Conservation (phyloP, 495 filamentous ascomycete genomes). For the Patellaria atrata region DNA sequence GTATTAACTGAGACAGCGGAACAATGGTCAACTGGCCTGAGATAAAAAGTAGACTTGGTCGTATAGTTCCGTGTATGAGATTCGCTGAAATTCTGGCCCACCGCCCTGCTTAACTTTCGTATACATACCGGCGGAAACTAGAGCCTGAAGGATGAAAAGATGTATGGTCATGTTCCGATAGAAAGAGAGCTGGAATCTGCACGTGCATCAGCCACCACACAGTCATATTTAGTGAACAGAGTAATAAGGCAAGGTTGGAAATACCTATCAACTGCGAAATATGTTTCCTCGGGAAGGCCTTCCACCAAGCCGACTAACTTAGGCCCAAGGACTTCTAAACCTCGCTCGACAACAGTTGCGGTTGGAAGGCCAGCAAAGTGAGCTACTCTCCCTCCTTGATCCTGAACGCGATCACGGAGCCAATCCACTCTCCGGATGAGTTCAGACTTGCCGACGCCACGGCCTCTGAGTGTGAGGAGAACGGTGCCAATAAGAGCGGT, state of each 20-base stretch:
- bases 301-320: conserved; percentile 68
- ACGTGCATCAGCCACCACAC: background rate
- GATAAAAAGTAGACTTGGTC: conserved; percentile 81
- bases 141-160: conserved; percentile 81
- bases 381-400: conserved; percentile 78
- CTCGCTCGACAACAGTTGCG: conserved; percentile 70
- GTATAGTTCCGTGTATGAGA: conserved; percentile 53
- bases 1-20: background rate
- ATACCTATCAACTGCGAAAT: conserved; percentile 72
- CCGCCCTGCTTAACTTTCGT: conserved; percentile 79
- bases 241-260: background rate
- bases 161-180: conserved; percentile 99
- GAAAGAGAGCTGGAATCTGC: conserved; percentile 79
- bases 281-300: conserved; percentile 74
- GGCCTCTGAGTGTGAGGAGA: conserved; percentile 75
- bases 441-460: conserved; percentile 79
- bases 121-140: conserved; percentile 82
- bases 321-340: conserved; percentile 78
- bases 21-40: conserved; percentile 34
- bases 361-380: conserved; percentile 76
- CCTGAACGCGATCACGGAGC: conserved; percentile 68
- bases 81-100: conserved; percentile 62
- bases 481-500: conserved; percentile 91
- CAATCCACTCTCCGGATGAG: conserved; percentile 78
- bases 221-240: too few species aligned